A percentile compares a stretch with the other conserved stretches of the same genome.
Conservation (phyloP, 2,329 filamentous ascomycete species). For the Curvularia eragrostidis region DNA sequence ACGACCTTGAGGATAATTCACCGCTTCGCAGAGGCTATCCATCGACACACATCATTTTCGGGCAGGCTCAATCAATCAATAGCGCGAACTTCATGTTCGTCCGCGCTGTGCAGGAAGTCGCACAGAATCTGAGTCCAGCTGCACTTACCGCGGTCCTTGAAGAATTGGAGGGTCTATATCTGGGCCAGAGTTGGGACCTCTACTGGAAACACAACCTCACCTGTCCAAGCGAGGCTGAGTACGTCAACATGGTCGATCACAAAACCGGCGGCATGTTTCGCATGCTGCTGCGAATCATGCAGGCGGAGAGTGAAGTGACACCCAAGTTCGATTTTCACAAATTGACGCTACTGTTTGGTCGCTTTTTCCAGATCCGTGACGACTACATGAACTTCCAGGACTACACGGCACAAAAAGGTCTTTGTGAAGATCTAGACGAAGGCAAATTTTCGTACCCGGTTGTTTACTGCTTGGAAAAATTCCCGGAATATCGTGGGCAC, state of each 20-base stretch:
- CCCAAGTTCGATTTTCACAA: neutral
- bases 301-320: neutral
- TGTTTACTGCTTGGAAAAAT: neutral
- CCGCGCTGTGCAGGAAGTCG: neutral
- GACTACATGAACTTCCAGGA: constrained; percentile 82
- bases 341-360: constrained; percentile 59
- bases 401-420: constrained; percentile 85
- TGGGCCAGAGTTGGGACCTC: neutral
- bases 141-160: neutral
- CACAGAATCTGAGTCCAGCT: neutral
- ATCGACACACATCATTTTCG: neutral
- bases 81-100: neutral
- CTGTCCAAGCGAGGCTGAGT: neutral
- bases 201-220: neutral
- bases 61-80: neutral
- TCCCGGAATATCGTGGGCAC: constrained; percentile 4
- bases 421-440: constrained; percentile 91
- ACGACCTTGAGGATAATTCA: neutral
- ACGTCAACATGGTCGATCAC: constrained; percentile 1
- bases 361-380: constrained; percentile 85
- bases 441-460: neutral
- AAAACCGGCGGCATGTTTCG: constrained; percentile 5
- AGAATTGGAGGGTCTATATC: neutral
- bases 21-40: neutral
- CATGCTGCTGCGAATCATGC: neutral